Evolutionary conservation across 1,284 basidiomycete species (phyloP).

Genomic region (Grifola frondosa): DNA sequence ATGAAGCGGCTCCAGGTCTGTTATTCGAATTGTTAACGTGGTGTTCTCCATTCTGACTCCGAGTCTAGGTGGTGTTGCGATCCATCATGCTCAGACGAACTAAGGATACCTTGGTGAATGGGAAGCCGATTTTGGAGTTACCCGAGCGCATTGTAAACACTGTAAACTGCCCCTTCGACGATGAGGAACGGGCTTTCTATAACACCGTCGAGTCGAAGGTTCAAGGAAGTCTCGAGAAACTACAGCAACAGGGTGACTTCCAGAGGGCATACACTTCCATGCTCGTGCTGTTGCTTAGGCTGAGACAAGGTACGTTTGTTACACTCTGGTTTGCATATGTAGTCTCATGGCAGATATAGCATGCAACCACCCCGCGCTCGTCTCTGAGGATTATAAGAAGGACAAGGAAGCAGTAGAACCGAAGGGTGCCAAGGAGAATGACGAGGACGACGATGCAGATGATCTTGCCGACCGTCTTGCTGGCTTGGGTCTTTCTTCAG

Average conservation of each 20-base stretch:
- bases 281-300: slow-evolving; percentile 78
- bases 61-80: slow-evolving; percentile 70
- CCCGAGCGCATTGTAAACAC: slow-evolving; percentile 76
- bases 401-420: slow-evolving; percentile 77
- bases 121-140: slow-evolving; percentile 83
- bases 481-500: slow-evolving; percentile 60
- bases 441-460: slow-evolving; percentile 58
- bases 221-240: slow-evolving; percentile 68
- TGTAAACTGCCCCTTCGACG: slow-evolving; percentile 71
- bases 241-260: slow-evolving; percentile 54
- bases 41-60: neutral
- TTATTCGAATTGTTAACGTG: slow-evolving; percentile 1
- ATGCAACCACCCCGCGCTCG: slow-evolving; percentile 84
- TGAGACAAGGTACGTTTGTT: slow-evolving; percentile 75
- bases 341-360: too few species aligned
- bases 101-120: slow-evolving; percentile 83
- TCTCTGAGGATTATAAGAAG: slow-evolving; percentile 70
- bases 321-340: neutral
- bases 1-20: slow-evolving; percentile 82
- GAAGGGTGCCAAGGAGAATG: slow-evolving; percentile 49
- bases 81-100: slow-evolving; percentile 89
- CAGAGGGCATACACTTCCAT: slow-evolving; percentile 82
- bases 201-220: slow-evolving; percentile 75
- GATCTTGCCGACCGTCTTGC: slow-evolving; percentile 79
- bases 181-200: slow-evolving; percentile 84